These are phyloP conservation scores for Calonectria ilicicola DNA, from an alignment of 2,329 filamentous ascomycete genomes.

Conservation along the genomic window DNA sequence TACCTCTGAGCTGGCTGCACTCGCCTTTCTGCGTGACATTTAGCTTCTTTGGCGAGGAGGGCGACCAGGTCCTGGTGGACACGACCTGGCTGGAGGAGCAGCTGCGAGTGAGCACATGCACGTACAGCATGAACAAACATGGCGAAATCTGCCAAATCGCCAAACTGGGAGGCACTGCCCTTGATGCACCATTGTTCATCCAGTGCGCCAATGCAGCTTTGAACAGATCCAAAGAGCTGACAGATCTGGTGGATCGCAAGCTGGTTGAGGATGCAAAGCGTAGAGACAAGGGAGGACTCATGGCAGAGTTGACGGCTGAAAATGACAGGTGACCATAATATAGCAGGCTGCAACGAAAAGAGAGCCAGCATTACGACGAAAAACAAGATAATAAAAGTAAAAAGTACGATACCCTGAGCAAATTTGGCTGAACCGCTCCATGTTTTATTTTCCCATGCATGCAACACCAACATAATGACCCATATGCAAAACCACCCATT, in stretches of 20 bases:
- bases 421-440: constrained; percentile 26
- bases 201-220: constrained; percentile 81
- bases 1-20: constrained; percentile 90
- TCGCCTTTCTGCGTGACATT: constrained; percentile 93
- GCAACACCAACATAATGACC: background rate
- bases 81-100: constrained; percentile 82
- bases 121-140: constrained; percentile 88
- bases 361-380: constrained; percentile 18
- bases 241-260: constrained; percentile 76
- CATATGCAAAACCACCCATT: constrained; percentile 23
- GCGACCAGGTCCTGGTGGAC: constrained; percentile 76
- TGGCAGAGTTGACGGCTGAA: constrained; percentile 83
- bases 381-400: constrained; percentile 29
- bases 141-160: constrained; percentile 93
- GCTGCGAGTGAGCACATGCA: constrained; percentile 77
- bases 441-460: constrained; percentile 24
- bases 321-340: constrained; percentile 73
- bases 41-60: constrained; percentile 81
- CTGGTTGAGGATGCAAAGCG: constrained; percentile 83
- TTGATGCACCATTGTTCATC: constrained; percentile 84
- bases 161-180: constrained; percentile 86
- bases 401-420: constrained; percentile 46
- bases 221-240: constrained; percentile 84
- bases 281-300: constrained; percentile 81
- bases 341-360: constrained; percentile 27